phyloP scores from a whole-genome alignment of 495 filamentous ascomycete species.

The Penicillium lagena region DNA sequence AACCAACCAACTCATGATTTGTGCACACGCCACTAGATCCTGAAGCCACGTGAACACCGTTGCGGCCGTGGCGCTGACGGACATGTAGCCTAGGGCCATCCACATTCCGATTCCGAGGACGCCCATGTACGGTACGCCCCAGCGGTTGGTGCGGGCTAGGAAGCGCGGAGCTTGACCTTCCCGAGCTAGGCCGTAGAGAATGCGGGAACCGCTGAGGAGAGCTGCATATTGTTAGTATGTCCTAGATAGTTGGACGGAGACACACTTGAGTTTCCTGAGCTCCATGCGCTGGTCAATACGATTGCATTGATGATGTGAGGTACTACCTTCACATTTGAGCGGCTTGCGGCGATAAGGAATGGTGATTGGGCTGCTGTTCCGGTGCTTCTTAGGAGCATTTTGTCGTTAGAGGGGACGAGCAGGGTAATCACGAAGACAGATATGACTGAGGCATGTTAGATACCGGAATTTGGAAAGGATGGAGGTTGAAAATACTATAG shows the following conservation, averaged over 20 bases:
- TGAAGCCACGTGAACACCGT: slow-evolving; percentile 40
- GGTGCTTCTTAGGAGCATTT: slow-evolving; percentile 34
- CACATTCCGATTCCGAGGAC: slow-evolving; percentile 15
- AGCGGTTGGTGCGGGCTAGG: slow-evolving; percentile 22
- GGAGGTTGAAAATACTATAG: slow-evolving; percentile 39
- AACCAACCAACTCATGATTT: slow-evolving; percentile 48
- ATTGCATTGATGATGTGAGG: slow-evolving; percentile 63
- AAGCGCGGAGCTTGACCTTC: slow-evolving; percentile 25
- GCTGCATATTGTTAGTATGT: slow-evolving; percentile 1
- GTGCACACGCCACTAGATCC: slow-evolving; percentile 44
- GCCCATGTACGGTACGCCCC: slow-evolving; percentile 28
- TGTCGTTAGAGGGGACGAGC: slow-evolving; percentile 46
- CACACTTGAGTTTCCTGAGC: slow-evolving; percentile 48
- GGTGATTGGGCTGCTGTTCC: slow-evolving; percentile 44
- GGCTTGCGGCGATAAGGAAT: slow-evolving; percentile 44
- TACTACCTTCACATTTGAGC: slow-evolving; percentile 48
- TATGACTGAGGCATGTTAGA: slow-evolving; percentile 2
- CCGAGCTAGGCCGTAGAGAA: slow-evolving; percentile 35
- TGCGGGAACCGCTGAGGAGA: slow-evolving; percentile 43
- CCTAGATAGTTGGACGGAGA: slow-evolving; percentile 24
- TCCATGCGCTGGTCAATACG: slow-evolving; percentile 66
- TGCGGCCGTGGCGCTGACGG: slow-evolving; percentile 7
- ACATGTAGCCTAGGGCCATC: slow-evolving; percentile 19
- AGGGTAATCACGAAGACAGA: slow-evolving; percentile 47
- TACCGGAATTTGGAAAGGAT: background rate